These are phyloP conservation scores for Suillus variegatus DNA, from an alignment of 768 basidiomycete species.

Conservation along the genomic window DNA sequence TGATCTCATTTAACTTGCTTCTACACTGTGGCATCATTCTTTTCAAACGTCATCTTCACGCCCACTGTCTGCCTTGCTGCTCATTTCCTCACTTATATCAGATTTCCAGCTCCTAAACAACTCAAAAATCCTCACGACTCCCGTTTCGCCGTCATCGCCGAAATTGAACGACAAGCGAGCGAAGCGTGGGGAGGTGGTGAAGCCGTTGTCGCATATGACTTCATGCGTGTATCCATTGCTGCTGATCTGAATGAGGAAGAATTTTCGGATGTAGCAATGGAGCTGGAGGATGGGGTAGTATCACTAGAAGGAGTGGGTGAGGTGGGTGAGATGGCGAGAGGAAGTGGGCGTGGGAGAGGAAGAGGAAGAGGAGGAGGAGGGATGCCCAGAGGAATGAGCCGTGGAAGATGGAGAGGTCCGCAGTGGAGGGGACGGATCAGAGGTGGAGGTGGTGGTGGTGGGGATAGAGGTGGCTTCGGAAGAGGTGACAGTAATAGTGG, in stretches of 20 bases:
- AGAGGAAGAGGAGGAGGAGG: constrained; percentile 4
- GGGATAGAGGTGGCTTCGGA: not conserved
- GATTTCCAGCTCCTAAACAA: constrained; percentile 55
- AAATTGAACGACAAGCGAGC: constrained; percentile 65
- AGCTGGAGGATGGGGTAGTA: not conserved
- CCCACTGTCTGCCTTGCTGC: not conserved
- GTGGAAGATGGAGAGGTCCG: constrained; percentile 2
- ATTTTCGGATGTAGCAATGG: not conserved
- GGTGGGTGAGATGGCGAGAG: not conserved
- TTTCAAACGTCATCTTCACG: not conserved
- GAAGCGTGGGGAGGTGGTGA: constrained; percentile 53
- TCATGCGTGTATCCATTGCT: constrained; percentile 47
- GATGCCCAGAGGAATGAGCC: not conserved
- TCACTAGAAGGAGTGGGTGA: not conserved
- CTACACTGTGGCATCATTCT: not conserved
- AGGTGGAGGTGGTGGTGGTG: constrained; percentile 40
- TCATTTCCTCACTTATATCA: constrained; percentile 20
- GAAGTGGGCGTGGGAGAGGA: constrained; percentile 4
- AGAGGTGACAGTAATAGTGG: not conserved
- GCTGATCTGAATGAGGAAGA: constrained; percentile 2
- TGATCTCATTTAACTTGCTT: not conserved
- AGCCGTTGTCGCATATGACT: constrained; percentile 60
- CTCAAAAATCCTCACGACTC: constrained; percentile 27
- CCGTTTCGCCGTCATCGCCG: constrained; percentile 51
- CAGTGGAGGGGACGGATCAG: constrained; percentile 45